Percentiles rank a stretch among this genome's conserved stretches.
Evolutionary conservation across 2,329 filamentous ascomycete genomes (phyloP).

Genomic region (Pseudocercospora pini-densiflorae): DNA sequence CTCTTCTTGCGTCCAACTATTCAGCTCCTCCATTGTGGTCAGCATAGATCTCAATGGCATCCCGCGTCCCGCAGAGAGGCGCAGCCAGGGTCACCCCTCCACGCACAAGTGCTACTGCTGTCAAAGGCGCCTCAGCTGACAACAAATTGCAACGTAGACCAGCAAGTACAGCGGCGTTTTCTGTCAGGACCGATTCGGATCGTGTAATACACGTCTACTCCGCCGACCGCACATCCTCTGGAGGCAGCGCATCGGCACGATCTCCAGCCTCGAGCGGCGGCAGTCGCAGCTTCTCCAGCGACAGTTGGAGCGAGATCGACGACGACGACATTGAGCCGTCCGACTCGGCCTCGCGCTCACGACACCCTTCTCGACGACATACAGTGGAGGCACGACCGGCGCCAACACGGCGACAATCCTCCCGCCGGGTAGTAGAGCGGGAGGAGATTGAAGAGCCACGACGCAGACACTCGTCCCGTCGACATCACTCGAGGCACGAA

Average conservation of each 20-base stretch:
- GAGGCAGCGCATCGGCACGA: constrained; percentile 37
- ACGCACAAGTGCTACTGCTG: constrained; percentile 18
- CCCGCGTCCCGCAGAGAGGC: constrained; percentile 25
- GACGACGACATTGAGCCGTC: constrained; percentile 53
- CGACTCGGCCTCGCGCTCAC: constrained; percentile 55
- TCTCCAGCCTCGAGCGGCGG: constrained; percentile 37
- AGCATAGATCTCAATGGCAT: constrained; percentile 25
- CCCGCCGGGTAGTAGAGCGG: constrained; percentile 36
- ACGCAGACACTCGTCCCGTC: constrained; percentile 32
- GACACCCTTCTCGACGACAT: constrained; percentile 40
- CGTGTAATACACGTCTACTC: constrained; percentile 34
- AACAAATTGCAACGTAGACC: constrained; percentile 25
- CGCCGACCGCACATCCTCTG: constrained; percentile 33
- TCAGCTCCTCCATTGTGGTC: constrained; percentile 1
- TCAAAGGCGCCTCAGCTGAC: constrained; percentile 29
- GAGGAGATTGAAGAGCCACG: constrained; percentile 27
- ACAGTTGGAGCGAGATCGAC: constrained; percentile 37
- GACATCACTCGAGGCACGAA: constrained; percentile 32
- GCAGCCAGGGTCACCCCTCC: constrained; percentile 22
- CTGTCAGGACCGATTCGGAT: constrained; percentile 30
- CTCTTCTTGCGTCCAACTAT: constrained; percentile 10
- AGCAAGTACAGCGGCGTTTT: constrained; percentile 28
- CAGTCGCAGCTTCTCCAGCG: constrained; percentile 33
- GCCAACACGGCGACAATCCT: constrained; percentile 44
- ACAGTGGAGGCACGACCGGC: constrained; percentile 42